Base-by-base conservation (phyloP, 768 basidiomycete species). In the Omphalotus guepiniiformis region DNA sequence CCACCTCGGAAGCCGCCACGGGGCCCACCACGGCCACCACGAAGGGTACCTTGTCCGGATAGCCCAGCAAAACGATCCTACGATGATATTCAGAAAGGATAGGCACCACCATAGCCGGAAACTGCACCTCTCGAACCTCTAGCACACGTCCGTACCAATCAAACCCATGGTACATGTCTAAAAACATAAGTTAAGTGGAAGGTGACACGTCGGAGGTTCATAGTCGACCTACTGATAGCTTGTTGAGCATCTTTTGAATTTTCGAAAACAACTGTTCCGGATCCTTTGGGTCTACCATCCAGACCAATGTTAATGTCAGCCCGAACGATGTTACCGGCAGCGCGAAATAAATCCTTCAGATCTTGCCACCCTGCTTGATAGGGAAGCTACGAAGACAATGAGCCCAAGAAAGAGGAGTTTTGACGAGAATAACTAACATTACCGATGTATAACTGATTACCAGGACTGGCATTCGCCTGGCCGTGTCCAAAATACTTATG, bases 281-380 rank as follows among this genome's bases (percentile, higher is more conserved):
- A 95, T 18, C 95, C 95, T 63, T 96, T 95, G 13, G 95, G 93
- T 11, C 85, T 79, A 22, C 94, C 94, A 64, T 96, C 93, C 18
- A 84, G 82, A 50, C 89, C 91, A 48, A 95, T 87, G 56, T 94
- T 93, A 53, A 97, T 92, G 63, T 98, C 95, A 47, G 95, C 93
- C 38, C 95, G 83, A 53, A 97, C 82, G 56, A 99, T 94, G 60
- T 91, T 89, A 6, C 95, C 95, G 37, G 95, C 90, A 23, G 90
- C 82, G 47, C 95, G 84, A 84, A 98, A 97, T 23, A 98, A 72
- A 65, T 98, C 95, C 61, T 98, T 98, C 47, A 98, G 71, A 63
- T 98, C 95, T 63, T 99, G 95, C 95, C 95, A 99, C 25, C 92
- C 92, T n/a, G 93, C 93, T 69, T 94, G 92, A 61, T 90, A 92